Percentiles rank a stretch among this genome's conserved stretches.
Conservation (phyloP, 805 yeast species). For the Nakazawaea anatomiae region DNA sequence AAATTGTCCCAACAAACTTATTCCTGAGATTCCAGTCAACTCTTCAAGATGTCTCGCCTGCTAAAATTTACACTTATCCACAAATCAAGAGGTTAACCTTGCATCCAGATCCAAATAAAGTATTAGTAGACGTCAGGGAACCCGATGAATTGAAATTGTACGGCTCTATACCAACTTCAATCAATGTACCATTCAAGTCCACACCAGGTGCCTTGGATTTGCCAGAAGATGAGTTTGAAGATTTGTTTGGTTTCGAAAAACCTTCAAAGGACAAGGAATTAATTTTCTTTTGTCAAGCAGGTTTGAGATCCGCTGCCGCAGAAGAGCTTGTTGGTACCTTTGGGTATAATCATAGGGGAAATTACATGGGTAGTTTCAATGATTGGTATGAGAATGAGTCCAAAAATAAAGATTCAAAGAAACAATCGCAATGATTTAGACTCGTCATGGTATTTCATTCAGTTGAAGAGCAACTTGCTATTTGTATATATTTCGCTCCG, state of each 20-base stretch:
- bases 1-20: no score
- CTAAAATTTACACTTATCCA: constrained; percentile 23
- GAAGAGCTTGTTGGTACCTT: constrained; percentile 88
- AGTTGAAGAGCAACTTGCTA: neutral
- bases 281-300: constrained; percentile 88
- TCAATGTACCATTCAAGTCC: constrained; percentile 85
- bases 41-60: constrained; percentile 21
- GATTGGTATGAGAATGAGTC: constrained; percentile 65
- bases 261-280: constrained; percentile 68
- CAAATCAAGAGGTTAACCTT: constrained; percentile 35
- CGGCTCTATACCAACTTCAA: constrained; percentile 79
- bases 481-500: neutral
- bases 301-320: constrained; percentile 85
- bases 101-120: constrained; percentile 39
- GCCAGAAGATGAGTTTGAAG: constrained; percentile 71
- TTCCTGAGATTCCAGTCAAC: constrained; percentile 8
- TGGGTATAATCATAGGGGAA: constrained; percentile 80
- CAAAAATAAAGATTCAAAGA: constrained; percentile 15
- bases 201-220: constrained; percentile 90
- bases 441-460: neutral
- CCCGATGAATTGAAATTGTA: constrained; percentile 57
- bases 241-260: constrained; percentile 74
- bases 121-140: constrained; percentile 88
- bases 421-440: neutral
- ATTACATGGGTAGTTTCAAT: constrained; percentile 79